phyloP scores from a whole-genome alignment of 139 green algal genomes.

The Desmodesmus armatus region DNA sequence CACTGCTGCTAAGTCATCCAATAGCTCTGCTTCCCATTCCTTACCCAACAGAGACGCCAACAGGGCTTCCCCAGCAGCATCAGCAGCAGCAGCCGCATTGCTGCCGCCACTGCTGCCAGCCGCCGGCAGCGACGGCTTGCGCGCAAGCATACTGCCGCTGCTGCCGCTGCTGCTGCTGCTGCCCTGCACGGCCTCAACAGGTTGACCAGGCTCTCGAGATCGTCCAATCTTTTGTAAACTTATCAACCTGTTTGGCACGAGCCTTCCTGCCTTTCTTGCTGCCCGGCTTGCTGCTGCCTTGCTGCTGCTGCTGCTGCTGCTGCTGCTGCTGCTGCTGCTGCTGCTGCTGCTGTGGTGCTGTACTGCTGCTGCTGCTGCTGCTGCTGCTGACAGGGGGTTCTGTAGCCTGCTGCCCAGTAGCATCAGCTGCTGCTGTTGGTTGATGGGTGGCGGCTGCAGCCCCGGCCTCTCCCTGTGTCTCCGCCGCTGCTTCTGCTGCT shows the following conservation, averaged over 20 bases:
- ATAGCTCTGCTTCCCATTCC: slow-evolving; percentile 54
- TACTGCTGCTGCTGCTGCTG: slow-evolving; percentile 14
- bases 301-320: not conserved
- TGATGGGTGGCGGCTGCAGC: no score
- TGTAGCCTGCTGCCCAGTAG: no score
- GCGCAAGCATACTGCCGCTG: not conserved
- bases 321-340: slow-evolving; percentile 32
- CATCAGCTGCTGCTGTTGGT: no score
- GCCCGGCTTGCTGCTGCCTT: not conserved
- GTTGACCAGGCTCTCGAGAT: slow-evolving; percentile 51
- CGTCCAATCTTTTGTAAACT: slow-evolving; percentile 36
- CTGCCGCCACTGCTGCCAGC: not conserved
- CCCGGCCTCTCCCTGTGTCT: no score
- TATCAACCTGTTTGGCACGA: slow-evolving; percentile 31
- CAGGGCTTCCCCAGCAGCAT: slow-evolving; percentile 31
- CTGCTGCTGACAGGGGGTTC: not conserved
- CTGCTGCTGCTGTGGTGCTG: not conserved
- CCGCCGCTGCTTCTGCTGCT: slow-evolving; percentile 14
- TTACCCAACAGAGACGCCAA: slow-evolving; percentile 56
- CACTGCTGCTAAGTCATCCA: slow-evolving; percentile 47
- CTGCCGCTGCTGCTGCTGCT: slow-evolving; percentile 11
- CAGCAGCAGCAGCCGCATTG: not conserved
- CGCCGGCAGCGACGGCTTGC: not conserved
- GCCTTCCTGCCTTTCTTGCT: slow-evolving; percentile 4
- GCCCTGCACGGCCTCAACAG: slow-evolving; percentile 54